Percentiles rank a stretch among this genome's conserved stretches.
phyloP scores from a whole-genome alignment of 1,139 yeast species.

The Saccharomyces hybrid region DNA sequence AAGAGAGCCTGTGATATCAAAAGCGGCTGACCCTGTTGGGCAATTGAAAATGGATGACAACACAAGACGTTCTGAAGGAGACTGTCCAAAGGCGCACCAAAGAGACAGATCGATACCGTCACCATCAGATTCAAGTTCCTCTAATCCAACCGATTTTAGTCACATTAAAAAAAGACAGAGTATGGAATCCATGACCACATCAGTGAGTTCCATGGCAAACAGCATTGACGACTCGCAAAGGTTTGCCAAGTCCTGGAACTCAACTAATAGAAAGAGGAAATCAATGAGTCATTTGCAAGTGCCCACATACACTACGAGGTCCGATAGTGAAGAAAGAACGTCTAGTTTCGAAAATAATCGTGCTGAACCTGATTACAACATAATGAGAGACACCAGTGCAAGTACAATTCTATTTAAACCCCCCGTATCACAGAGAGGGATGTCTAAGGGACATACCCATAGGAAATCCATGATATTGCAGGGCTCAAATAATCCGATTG shows the following conservation, averaged over 20 bases:
- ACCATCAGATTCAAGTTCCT: slow-evolving; percentile 24
- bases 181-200: slow-evolving; percentile 29
- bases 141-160: slow-evolving; percentile 30
- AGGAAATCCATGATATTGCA: slow-evolving; percentile 23
- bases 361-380: not conserved
- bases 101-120: slow-evolving; percentile 8
- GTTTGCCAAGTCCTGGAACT: slow-evolving; percentile 33
- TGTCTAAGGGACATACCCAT: slow-evolving; percentile 10
- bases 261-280: slow-evolving; percentile 27
- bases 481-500: slow-evolving; percentile 20
- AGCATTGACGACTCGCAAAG: slow-evolving; percentile 31
- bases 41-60: not conserved
- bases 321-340: slow-evolving; percentile 5
- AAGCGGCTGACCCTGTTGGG: not conserved
- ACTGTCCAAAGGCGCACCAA: not conserved
- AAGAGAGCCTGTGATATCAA: not conserved
- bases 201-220: slow-evolving; percentile 29
- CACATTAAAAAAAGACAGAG: slow-evolving; percentile 23
- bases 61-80: not conserved
- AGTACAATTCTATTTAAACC: not conserved
- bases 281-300: slow-evolving; percentile 22
- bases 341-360: slow-evolving; percentile 1
- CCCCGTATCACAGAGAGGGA: not conserved
- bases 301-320: slow-evolving; percentile 3
- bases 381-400: not conserved